Evolutionary conservation across 2,329 filamentous ascomycete genomes (phyloP).

Genomic region (Microthyrium microscopicum): DNA sequence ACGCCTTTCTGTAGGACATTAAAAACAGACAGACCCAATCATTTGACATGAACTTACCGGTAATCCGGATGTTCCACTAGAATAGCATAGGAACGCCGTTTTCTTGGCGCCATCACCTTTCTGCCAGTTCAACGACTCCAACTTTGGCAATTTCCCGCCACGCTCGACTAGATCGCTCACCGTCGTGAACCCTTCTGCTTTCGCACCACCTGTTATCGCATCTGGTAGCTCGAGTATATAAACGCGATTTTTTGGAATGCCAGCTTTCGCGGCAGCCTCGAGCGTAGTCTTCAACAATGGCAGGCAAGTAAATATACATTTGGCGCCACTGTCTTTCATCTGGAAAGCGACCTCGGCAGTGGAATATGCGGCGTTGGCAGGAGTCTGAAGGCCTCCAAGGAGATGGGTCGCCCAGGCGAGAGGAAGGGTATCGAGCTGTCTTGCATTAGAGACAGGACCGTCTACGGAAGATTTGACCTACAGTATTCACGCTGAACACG

Average conservation of each 20-base stretch:
- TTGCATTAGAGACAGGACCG: neutral
- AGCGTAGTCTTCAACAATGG: constrained; percentile 48
- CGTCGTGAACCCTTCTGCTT: constrained; percentile 39
- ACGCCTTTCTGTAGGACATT: constrained; percentile 52
- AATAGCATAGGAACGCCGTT: constrained; percentile 64
- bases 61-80: constrained; percentile 62
- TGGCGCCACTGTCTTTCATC: constrained; percentile 50
- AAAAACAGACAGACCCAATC: neutral
- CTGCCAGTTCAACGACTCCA: constrained; percentile 42
- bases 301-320: constrained; percentile 54
- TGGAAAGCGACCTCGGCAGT: constrained; percentile 55
- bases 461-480: constrained; percentile 22
- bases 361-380: constrained; percentile 61
- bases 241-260: constrained; percentile 46
- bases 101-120: constrained; percentile 50
- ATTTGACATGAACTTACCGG: constrained; percentile 34
- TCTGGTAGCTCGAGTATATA: constrained; percentile 54
- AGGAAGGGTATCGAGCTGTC: constrained; percentile 56
- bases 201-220: constrained; percentile 29
- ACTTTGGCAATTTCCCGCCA: constrained; percentile 36
- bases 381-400: constrained; percentile 55
- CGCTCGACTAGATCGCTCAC: constrained; percentile 48
- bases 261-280: constrained; percentile 44
- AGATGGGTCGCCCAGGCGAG: constrained; percentile 59
- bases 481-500: constrained; percentile 67